Conservation (phyloP, 2,329 filamentous ascomycete species). For the Xylariales sp. region DNA sequence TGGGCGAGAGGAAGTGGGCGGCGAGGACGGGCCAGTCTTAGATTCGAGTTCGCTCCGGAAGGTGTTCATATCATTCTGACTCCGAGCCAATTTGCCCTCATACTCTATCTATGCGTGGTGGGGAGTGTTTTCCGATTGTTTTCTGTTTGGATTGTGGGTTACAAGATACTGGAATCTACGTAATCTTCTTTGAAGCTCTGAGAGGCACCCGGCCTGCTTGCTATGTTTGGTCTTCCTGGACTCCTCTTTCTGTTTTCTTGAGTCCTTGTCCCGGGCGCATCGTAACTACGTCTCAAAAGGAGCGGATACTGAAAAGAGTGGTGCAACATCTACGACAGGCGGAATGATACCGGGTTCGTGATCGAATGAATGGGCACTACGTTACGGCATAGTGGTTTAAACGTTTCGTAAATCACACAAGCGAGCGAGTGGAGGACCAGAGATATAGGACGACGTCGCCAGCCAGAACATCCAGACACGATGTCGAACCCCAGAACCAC, state of each 20-base stretch:
- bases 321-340: neutral
- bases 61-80: neutral
- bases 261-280: neutral
- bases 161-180: slow-evolving; percentile 24
- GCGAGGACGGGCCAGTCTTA: neutral
- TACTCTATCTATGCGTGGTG: neutral
- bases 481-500: slow-evolving; percentile 12
- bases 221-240: neutral
- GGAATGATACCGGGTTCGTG: neutral
- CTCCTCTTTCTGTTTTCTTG: neutral
- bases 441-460: neutral
- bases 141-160: slow-evolving; percentile 25
- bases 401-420: neutral
- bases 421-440: neutral
- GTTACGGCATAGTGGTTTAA: neutral
- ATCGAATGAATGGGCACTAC: neutral
- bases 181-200: neutral
- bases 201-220: neutral
- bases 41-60: neutral
- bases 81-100: neutral
- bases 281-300: neutral
- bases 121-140: slow-evolving; percentile 1
- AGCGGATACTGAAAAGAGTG: neutral
- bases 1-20: neutral
- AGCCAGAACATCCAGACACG: neutral